phyloP scores from a whole-genome alignment of 2,329 filamentous ascomycete species.

The Aspergillus brasiliensis region DNA sequence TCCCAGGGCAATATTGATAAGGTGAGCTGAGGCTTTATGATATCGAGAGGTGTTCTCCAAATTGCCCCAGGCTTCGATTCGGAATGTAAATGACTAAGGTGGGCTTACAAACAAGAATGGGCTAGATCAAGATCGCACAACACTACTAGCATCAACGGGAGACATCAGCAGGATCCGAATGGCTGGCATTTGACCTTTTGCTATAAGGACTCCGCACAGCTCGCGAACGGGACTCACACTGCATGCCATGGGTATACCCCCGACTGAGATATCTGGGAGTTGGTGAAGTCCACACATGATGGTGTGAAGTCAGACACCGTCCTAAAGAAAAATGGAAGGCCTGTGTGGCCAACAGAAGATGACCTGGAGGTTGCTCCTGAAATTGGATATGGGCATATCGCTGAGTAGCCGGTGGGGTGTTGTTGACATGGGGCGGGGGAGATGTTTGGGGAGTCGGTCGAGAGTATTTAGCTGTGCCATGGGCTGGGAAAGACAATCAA shows the following conservation, averaged over 20 bases:
- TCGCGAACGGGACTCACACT: not conserved
- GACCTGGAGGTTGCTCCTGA: not conserved
- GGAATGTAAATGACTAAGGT: no score
- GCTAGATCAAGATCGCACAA: slow-evolving; percentile 12
- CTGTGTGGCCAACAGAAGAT: not conserved
- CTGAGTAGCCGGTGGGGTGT: no score
- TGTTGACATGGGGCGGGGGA: no score
- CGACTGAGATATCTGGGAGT: not conserved
- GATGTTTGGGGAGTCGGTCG: no score
- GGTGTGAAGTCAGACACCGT: not conserved
- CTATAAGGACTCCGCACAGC: slow-evolving; percentile 22
- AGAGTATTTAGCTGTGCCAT: no score
- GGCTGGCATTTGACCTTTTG: slow-evolving; percentile 22
- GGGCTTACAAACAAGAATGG: slow-evolving; percentile 15
- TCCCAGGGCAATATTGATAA: slow-evolving; percentile 23
- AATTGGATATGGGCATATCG: not conserved
- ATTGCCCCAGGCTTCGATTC: no score
- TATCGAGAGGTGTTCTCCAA: no score
- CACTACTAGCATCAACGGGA: slow-evolving; percentile 22
- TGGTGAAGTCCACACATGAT: not conserved
- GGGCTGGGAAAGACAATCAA: no score
- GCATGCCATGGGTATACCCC: not conserved
- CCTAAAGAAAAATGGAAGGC: not conserved
- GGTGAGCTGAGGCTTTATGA: no score
- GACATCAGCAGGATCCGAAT: slow-evolving; percentile 21